These are phyloP conservation scores for Closterium sp. DNA, from an alignment of 139 green algal species.

Conservation along the genomic window DNA sequence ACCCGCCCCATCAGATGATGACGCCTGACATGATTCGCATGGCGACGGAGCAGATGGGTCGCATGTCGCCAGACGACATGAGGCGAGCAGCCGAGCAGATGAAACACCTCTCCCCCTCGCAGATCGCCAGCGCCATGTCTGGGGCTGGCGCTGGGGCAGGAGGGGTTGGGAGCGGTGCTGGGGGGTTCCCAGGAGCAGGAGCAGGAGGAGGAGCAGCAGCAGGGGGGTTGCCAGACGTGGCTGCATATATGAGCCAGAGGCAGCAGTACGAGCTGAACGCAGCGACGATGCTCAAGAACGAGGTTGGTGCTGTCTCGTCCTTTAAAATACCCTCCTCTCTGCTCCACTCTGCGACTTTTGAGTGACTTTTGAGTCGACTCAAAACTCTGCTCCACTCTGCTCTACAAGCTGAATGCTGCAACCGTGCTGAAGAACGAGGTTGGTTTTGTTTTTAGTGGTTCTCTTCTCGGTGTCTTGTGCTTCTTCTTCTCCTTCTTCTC, in stretches of 20 bases:
- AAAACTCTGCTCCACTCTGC: background rate
- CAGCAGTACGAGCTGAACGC: slow-evolving; percentile 17
- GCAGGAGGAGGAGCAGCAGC: background rate
- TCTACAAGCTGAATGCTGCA: background rate
- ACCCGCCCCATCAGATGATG: slow-evolving; percentile 15
- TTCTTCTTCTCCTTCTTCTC: background rate
- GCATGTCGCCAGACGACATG: slow-evolving; percentile 36
- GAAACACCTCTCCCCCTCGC: slow-evolving; percentile 14
- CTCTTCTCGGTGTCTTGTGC: background rate
- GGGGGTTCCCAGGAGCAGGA: background rate
- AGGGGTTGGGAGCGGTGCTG: too few species aligned
- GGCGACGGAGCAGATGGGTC: slow-evolving; percentile 24
- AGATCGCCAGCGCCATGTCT: slow-evolving; percentile 3
- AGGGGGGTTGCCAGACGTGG: background rate
- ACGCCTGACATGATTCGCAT: slow-evolving; percentile 31
- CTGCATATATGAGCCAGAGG: slow-evolving; percentile 7
- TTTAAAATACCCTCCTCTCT: too few species aligned
- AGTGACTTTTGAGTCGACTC: too few species aligned
- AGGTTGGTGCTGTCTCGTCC: background rate
- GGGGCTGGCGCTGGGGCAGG: too few species aligned
- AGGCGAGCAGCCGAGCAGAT: slow-evolving; percentile 5
- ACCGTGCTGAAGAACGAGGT: background rate
- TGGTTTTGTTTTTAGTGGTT: background rate
- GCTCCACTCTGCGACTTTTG: too few species aligned
- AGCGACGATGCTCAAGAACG: slow-evolving; percentile 12